Conservation (phyloP, 78 protist species). For the Polysphondylium violaceum region DNA sequence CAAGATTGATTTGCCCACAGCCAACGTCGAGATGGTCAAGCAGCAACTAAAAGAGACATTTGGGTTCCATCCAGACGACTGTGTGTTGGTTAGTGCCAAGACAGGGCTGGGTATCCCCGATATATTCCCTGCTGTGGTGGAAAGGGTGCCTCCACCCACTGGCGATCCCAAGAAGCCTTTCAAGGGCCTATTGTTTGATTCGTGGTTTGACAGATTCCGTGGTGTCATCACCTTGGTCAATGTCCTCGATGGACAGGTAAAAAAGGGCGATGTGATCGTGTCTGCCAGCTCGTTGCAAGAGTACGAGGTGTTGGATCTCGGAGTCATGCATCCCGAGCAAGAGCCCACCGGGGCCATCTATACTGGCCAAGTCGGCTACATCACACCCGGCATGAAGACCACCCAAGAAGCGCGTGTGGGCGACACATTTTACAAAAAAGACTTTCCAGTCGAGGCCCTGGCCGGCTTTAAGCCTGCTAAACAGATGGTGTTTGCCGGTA, state of each 20-base stretch:
- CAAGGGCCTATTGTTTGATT: constrained; percentile 89
- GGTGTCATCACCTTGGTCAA: constrained; percentile 91
- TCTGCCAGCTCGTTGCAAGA: not conserved
- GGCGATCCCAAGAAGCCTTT: constrained; percentile 32
- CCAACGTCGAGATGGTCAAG: constrained; percentile 55
- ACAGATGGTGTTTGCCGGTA: constrained; percentile 88
- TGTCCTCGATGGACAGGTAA: constrained; percentile 81
- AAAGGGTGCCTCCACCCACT: constrained; percentile 86
- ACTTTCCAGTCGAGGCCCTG: constrained; percentile 66
- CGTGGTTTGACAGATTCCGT: constrained; percentile 88
- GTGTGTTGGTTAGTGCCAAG: constrained; percentile 31
- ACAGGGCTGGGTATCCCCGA: constrained; percentile 72
- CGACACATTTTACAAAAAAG: constrained; percentile 88
- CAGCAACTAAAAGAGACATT: constrained; percentile 45
- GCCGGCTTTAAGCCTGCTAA: constrained; percentile 90
- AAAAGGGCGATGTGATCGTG: constrained; percentile 48
- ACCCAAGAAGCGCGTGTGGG: constrained; percentile 91
- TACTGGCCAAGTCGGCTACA: constrained; percentile 95
- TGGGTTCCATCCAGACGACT: constrained; percentile 76
- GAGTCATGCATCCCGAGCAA: constrained; percentile 91
- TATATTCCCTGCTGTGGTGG: constrained; percentile 83
- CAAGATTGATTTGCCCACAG: constrained; percentile 89
- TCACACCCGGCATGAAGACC: constrained; percentile 78
- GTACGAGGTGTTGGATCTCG: constrained; percentile 89
- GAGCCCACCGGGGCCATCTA: constrained; percentile 65